Base-by-base conservation (phyloP, 306 rosid species). In the Cicer yamashitae region DNA sequence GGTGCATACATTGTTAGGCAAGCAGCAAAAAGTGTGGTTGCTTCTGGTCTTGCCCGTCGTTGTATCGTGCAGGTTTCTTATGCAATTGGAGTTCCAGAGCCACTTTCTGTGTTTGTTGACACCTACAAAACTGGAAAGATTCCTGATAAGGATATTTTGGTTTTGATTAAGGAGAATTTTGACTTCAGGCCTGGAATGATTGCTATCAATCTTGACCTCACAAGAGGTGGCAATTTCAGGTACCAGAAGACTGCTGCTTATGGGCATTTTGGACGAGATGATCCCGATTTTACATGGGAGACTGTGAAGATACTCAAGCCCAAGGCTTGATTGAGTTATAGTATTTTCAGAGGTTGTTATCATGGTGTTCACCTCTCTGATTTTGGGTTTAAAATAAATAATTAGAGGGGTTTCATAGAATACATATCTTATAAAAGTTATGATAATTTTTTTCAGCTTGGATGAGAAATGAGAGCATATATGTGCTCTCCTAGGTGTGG, bases 131-230 rank as follows among this genome's bases (percentile, higher is more conserved):
- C 93, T 0, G 93, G 96, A 11, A 88, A 82, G 84, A 84, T 91
- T 65, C 81, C 89, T 4, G 96, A 91, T 70, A 79, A 22, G 30
- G 91, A 91, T 13, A 88, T 91, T 34, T 59, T 91, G 82, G 87
- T 20, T 56, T 73, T 91, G 62, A 91, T 91, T 46, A 81, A 88
- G 82, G 91, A 91, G 84, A 79, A 77, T 25, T 91, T 91, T 45
- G 96, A 91, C 50, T 91, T 87, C 22, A 87, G 96, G 90, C 96
- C 91, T 2, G 93, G 96, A 39, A 88, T 91, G 93, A 91, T 88
- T 58, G 76, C 93, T 77, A 86, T 84, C 77, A 77, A 91, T 58
- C 93, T 91, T 74, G 96, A 91, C 30, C 85, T 88, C 83, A 81
- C 56, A 75, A 78, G 91, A 81, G 93, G 96, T 63, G 91, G 96